Base-by-base conservation (phyloP, 2,329 filamentous ascomycete genomes). In the Bipolaris victoriae region DNA sequence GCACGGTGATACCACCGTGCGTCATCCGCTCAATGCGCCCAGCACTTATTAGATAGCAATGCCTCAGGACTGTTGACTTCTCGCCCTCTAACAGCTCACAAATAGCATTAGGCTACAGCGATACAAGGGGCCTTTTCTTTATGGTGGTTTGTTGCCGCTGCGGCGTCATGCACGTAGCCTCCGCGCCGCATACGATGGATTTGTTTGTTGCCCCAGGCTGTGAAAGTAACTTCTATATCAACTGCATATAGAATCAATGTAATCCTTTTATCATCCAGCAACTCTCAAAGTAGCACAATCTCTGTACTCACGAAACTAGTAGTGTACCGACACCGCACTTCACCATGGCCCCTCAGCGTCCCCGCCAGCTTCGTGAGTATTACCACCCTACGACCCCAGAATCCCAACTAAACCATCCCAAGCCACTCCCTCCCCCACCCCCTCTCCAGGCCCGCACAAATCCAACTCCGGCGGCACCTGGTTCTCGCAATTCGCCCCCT, bases 401-500 rank as follows among this genome's bases (percentile, higher is more conserved):
- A 18, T 11, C 18, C 31, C 11, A 55, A 10, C 26, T 31, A 31
- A 24, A 18, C 18, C 20, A 15, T 31, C 18, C 10, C 10, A 22
- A 43, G 48, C 16, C n/a, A 13, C 31, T 9, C 36, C 18, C 9
- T 10, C 6, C 3, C 13, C 40, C 1, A 31, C 29, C 3, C 29
- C 29, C 10, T 31, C 29, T 31, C 29, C 29, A 31, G 4, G 4
- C 1, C 29, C 29, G 29, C 29, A 13, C 3, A 31, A 5, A 13
- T 4, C 29, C 29, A 31, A 13, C 10, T 0, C 29, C 29, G 29
- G 29, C 10, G 37, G 48, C 7, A 16, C 16, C 24, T 61, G 59
- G 59, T 59, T 61, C 24, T 48, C 22, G 16, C 41, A 52, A 3
- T 61, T 58, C 31, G 18, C 37, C 1, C 15, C 16, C 9, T 63